Conservation (phyloP, 352 stramenopile genomes). For the Phytophthora citricola region DNA sequence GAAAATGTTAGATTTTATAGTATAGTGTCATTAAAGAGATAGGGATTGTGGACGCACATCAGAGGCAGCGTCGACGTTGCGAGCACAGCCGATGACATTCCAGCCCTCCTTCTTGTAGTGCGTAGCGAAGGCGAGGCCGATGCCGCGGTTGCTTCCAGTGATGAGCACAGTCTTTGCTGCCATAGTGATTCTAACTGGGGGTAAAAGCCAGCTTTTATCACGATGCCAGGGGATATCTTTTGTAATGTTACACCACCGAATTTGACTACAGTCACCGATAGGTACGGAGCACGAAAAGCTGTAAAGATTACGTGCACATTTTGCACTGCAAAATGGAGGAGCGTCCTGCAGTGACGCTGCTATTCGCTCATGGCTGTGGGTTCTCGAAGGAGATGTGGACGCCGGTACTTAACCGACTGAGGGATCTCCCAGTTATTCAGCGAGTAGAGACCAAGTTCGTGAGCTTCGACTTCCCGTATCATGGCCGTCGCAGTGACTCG, state of each 20-base stretch:
- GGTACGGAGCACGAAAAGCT: too few relatives aligned
- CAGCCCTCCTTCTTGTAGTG: conserved; percentile 38
- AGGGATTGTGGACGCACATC: conserved; percentile 17
- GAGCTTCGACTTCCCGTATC: conserved; percentile 46
- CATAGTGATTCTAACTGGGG: conserved; percentile 10
- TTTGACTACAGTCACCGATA: too few relatives aligned
- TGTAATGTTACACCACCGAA: too few relatives aligned
- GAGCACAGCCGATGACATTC: conserved; percentile 40
- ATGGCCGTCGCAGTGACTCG: conserved; percentile 33
- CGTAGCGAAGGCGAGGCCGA: conserved; percentile 38
- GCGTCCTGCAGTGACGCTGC: conserved; percentile 29
- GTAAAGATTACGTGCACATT: background rate
- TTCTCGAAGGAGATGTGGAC: conserved; percentile 55
- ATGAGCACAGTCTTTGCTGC: conserved; percentile 44
- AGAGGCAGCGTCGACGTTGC: conserved; percentile 22
- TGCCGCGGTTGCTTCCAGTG: conserved; percentile 38
- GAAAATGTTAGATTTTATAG: background rate
- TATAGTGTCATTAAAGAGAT: background rate
- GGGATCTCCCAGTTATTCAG: conserved; percentile 23
- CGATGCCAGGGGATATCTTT: too few relatives aligned
- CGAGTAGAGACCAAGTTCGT: conserved; percentile 32
- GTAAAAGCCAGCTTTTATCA: too few relatives aligned
- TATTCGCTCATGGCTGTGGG: conserved; percentile 46
- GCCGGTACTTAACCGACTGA: conserved; percentile 38
- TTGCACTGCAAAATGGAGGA: conserved; percentile 5